Evolutionary conservation across 306 rosid species (phyloP).

Genomic region (Castanea sativa): DNA sequence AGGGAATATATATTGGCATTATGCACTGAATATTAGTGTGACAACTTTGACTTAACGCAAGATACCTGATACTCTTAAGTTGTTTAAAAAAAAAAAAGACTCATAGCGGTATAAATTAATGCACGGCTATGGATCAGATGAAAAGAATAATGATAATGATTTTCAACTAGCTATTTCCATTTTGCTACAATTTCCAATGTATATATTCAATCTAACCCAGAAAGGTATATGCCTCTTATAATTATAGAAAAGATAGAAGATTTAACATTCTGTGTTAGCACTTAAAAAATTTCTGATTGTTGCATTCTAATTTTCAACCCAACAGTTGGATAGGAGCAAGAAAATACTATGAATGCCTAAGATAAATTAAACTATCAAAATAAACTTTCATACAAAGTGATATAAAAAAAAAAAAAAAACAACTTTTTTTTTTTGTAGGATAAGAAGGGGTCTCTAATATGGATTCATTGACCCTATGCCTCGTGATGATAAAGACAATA

Average conservation of each 20-base stretch:
- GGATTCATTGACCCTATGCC: no score
- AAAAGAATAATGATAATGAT: neutral
- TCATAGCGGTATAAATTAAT: conserved; percentile 10
- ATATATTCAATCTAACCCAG: neutral
- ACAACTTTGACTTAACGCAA: conserved; percentile 23
- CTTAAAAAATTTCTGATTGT: neutral
- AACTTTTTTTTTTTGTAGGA: neutral
- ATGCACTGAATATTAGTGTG: conserved; percentile 30
- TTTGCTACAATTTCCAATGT: neutral
- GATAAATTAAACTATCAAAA: neutral
- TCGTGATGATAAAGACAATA: no score
- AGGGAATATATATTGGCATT: conserved; percentile 35
- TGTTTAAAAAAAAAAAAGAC: neutral
- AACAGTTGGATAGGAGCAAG: neutral
- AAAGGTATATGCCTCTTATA: neutral
- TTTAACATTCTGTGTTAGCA: neutral
- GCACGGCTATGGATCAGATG: conserved; percentile 16
- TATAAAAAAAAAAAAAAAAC: neutral
- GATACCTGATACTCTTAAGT: neutral
- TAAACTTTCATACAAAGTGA: no score
- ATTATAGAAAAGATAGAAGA: neutral
- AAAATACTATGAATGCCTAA: neutral
- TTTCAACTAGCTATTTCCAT: neutral
- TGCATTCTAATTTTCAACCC: no score
- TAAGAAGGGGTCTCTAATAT: no score